Evolutionary conservation across 805 yeast species (phyloP).

Genomic region (Metschnikowia proteae): DNA sequence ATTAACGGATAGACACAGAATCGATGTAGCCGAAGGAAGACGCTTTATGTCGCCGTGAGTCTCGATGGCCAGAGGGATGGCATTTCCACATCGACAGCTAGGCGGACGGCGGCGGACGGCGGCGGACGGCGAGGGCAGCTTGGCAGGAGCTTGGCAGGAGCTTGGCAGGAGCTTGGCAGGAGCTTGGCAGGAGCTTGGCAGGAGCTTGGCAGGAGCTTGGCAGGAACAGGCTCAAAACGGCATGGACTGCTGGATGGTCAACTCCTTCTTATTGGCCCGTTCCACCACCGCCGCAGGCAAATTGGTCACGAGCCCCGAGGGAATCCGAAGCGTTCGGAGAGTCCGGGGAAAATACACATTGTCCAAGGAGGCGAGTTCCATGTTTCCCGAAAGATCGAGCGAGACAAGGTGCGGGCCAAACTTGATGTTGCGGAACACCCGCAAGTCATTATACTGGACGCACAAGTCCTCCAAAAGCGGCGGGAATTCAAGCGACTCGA

Average conservation of each 20-base stretch:
- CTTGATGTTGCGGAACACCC: constrained; percentile 33
- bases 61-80: no score
- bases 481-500: constrained; percentile 42
- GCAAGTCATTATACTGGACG: constrained; percentile 38
- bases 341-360: constrained; percentile 37
- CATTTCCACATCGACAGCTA: no score
- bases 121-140: no score
- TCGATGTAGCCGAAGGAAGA: no score
- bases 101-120: no score
- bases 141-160: no score
- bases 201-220: no score
- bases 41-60: no score
- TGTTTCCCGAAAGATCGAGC: constrained; percentile 41
- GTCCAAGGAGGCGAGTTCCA: constrained; percentile 36
- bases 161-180: no score
- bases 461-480: constrained; percentile 27
- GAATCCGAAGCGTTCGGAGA: constrained; percentile 33
- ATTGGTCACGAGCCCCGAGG: constrained; percentile 31
- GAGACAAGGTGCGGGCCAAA: constrained; percentile 32
- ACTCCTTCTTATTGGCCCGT: constrained; percentile 35
- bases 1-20: constrained; percentile 4
- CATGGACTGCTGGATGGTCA: constrained; percentile 29
- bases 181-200: no score
- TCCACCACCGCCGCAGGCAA: constrained; percentile 38
- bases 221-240: constrained; percentile 11